Evolutionary conservation across 2,329 filamentous ascomycete genomes (phyloP).

Genomic region (Diaporthe destruens): DNA sequence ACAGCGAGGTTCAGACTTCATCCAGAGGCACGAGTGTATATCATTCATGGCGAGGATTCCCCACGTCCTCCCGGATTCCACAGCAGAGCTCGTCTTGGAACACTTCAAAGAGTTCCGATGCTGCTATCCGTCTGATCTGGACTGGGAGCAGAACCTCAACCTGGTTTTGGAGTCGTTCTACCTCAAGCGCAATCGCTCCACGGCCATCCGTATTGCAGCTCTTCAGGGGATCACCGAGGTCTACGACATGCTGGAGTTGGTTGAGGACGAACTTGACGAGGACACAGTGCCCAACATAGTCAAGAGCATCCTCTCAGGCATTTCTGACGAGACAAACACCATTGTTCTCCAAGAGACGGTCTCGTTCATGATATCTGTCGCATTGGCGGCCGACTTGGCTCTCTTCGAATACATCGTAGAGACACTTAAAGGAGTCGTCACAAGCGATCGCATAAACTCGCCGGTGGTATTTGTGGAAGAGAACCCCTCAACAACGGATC

Average conservation of each 20-base stretch:
- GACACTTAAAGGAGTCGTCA: conserved; percentile 64
- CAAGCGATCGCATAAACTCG: conserved; percentile 61
- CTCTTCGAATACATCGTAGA: conserved; percentile 72
- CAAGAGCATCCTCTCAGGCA: conserved; percentile 70
- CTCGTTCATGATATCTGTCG: conserved; percentile 73
- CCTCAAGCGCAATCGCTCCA: conserved; percentile 70
- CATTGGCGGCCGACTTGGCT: conserved; percentile 67
- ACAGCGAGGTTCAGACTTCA: conserved; percentile 63
- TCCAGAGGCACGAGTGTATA: conserved; percentile 76
- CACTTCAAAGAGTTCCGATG: conserved; percentile 77
- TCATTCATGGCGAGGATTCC: conserved; percentile 75
- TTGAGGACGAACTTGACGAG: conserved; percentile 69
- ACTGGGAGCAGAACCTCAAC: conserved; percentile 75
- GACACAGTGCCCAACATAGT: conserved; percentile 71
- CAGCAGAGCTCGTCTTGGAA: conserved; percentile 73
- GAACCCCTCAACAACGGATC: conserved; percentile 46
- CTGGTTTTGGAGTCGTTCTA: conserved; percentile 74
- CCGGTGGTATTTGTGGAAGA: conserved; percentile 52
- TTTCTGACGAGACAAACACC: conserved; percentile 73
- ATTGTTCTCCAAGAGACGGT: conserved; percentile 74
- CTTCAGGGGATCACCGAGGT: conserved; percentile 71
- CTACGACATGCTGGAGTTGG: conserved; percentile 69
- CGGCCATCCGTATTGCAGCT: conserved; percentile 72
- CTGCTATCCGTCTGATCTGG: conserved; percentile 77
- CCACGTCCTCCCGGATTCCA: conserved; percentile 72